Conservation (phyloP, 1,139 yeast species). For the Yamadazyma sp. region DNA sequence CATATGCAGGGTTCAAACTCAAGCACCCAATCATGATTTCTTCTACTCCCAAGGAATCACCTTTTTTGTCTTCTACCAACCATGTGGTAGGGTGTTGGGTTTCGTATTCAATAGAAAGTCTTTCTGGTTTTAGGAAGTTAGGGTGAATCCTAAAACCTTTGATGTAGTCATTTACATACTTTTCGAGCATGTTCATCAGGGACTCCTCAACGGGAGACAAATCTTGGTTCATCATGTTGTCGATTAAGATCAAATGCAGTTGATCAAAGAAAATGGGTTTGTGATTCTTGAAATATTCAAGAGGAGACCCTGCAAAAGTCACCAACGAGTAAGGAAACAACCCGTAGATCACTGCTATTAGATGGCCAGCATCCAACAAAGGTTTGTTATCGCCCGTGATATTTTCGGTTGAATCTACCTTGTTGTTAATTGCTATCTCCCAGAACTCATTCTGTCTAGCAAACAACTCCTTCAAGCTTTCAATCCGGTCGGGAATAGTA, state of each 20-base stretch:
- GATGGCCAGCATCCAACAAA: slow-evolving; percentile 23
- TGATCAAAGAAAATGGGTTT: slow-evolving; percentile 16
- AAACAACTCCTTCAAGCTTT: slow-evolving; percentile 10
- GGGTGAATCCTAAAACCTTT: slow-evolving; percentile 49
- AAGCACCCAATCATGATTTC: slow-evolving; percentile 37
- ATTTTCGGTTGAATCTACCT: neutral
- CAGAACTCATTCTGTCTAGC: slow-evolving; percentile 11
- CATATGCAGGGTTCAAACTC: slow-evolving; percentile 19
- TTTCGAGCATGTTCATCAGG: slow-evolving; percentile 3
- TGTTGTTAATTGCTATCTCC: slow-evolving; percentile 14
- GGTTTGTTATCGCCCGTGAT: slow-evolving; percentile 11
- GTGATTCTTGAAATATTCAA: slow-evolving; percentile 16
- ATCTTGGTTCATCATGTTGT: slow-evolving; percentile 5
- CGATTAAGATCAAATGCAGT: slow-evolving; percentile 8
- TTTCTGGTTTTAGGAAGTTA: slow-evolving; percentile 32
- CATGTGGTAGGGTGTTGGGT: slow-evolving; percentile 36
- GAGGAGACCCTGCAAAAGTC: slow-evolving; percentile 45
- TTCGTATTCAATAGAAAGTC: slow-evolving; percentile 39
- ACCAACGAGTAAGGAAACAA: slow-evolving; percentile 57
- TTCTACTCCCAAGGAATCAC: slow-evolving; percentile 26
- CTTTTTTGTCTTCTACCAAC: slow-evolving; percentile 24
- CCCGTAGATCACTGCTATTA: slow-evolving; percentile 54
- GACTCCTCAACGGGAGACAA: slow-evolving; percentile 11
- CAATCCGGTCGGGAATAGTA: slow-evolving; percentile 13
- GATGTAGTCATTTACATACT: slow-evolving; percentile 14